phyloP scores from a whole-genome alignment of 2,329 filamentous ascomycete species.

The Corynespora cassiicola region DNA sequence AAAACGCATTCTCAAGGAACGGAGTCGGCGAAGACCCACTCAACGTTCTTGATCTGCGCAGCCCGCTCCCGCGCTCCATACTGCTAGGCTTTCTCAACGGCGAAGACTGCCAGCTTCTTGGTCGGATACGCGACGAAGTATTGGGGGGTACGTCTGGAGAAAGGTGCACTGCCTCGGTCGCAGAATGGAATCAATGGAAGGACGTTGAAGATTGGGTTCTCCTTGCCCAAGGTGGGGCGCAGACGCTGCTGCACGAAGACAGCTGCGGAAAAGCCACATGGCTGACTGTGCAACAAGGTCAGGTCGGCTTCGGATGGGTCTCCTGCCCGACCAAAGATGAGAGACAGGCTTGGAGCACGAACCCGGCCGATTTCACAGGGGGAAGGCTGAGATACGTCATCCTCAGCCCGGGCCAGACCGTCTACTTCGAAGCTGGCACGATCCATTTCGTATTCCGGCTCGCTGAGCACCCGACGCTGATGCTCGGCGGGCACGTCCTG shows the following conservation, averaged over 20 bases:
- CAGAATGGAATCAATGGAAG: slow-evolving; percentile 16
- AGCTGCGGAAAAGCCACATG: slow-evolving; percentile 19
- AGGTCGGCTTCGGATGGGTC: slow-evolving; percentile 18
- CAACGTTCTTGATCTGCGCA: slow-evolving; percentile 18
- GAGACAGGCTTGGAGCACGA: slow-evolving; percentile 10
- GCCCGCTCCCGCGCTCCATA: slow-evolving; percentile 9
- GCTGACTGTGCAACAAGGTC: slow-evolving; percentile 17
- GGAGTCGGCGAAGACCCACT: slow-evolving; percentile 10
- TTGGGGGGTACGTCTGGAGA: slow-evolving; percentile 13
- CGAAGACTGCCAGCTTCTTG: slow-evolving; percentile 14
- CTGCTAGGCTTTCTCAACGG: slow-evolving; percentile 12
- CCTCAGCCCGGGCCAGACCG: slow-evolving; percentile 15
- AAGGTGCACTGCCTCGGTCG: slow-evolving; percentile 12
- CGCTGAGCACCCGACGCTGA: slow-evolving; percentile 12
- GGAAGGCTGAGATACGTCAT: slow-evolving; percentile 16
- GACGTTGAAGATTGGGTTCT: slow-evolving; percentile 19
- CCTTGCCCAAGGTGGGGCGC: slow-evolving; percentile 19
- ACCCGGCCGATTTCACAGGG: slow-evolving; percentile 11
- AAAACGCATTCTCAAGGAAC: slow-evolving; percentile 10
- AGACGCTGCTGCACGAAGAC: slow-evolving; percentile 18
- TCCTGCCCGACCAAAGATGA: slow-evolving; percentile 13
- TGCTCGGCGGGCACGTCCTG: slow-evolving; percentile 18
- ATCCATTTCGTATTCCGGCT: slow-evolving; percentile 21
- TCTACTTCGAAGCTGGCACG: slow-evolving; percentile 20
- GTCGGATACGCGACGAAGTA: too few species aligned